phyloP scores from a whole-genome alignment of 352 stramenopile genomes.

The Globisporangium abappressorium region DNA sequence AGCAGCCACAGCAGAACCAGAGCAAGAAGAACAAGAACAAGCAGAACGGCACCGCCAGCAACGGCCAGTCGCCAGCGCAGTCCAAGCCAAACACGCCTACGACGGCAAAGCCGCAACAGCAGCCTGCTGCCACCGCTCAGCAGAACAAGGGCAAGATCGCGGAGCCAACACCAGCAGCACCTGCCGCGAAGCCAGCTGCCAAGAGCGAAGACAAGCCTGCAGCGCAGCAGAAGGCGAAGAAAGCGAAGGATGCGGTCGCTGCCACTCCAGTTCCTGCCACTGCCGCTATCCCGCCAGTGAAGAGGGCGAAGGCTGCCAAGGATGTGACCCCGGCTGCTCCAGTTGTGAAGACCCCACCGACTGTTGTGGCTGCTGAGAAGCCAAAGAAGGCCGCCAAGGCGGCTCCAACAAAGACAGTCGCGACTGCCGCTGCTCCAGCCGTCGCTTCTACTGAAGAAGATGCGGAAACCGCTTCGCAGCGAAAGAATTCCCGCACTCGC shows the following conservation, averaged over 20 bases:
- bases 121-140: conserved; percentile 2
- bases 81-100: conserved; percentile 5
- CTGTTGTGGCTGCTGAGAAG: conserved; percentile 6
- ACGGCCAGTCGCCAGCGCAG: conserved; percentile 14
- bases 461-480: neutral
- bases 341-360: conserved; percentile 3
- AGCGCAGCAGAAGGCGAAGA: conserved; percentile 18
- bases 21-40: conserved; percentile 11
- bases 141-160: conserved; percentile 7
- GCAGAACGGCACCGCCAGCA: neutral
- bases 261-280: neutral
- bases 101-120: conserved; percentile 19
- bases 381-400: conserved; percentile 12
- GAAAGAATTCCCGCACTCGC: conserved; percentile 4
- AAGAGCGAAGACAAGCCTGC: neutral
- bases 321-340: conserved; percentile 9
- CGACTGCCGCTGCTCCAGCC: neutral
- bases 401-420: neutral
- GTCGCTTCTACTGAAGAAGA: conserved; percentile 10
- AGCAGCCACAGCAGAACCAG: neutral
- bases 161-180: neutral
- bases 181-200: conserved; percentile 3
- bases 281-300: conserved; percentile 1
- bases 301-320: conserved; percentile 15
- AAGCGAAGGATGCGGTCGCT: conserved; percentile 19